Base-by-base conservation (phyloP, 1,139 yeast species). In the Geotrichum klebahnii region DNA sequence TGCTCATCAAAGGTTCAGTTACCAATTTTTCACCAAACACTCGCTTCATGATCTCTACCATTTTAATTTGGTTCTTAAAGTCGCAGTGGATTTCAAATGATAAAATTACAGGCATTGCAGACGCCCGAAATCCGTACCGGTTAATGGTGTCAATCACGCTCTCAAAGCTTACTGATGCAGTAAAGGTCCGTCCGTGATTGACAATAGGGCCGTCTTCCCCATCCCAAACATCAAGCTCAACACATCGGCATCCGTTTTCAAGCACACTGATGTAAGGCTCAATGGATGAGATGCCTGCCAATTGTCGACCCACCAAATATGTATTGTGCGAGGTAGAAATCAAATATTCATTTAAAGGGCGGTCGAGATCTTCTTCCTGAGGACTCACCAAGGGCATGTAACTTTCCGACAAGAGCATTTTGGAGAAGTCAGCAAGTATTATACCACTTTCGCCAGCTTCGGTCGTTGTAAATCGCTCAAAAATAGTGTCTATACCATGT, bases 191-290 rank as follows among this genome's bases (percentile, higher is more conserved):
- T 0, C 98, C 98, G 67, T 94, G 99, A 34, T 85, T 84, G 0
- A 94, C 97, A 0, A 87, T 78, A 0, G 98, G 98, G 2, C 83
- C 88, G n/a, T 61, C 59, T 23, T 73, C 75, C 8, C 95, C 94
- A 68, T 92, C 96, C 98, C 98, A 94, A 20, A 94, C 76, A 66
- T 94, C 99, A 38, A 94, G 80, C 62, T 94, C 99, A 20, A 94
- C 75, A 58, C 97, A 89, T 44, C 96, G 73, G 60, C 97, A 92
- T 1, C 98, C 97, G 51, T 89, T 78, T 61, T 89, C 96, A 46
- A 94, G 69, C 0, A 88, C 95, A 48, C 84, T 77, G n/a, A 88
- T 82, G 59, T 92, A 94, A 0, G 95, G 96, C 61, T 92, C 97
- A 1, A 88, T 79, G 0, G 96, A 85, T 0, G 97, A 86, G 14